A percentile compares a stretch with the other conserved stretches of the same genome.
Conservation (phyloP, 805 yeast species). For the Kodamaea neixiangensis region DNA sequence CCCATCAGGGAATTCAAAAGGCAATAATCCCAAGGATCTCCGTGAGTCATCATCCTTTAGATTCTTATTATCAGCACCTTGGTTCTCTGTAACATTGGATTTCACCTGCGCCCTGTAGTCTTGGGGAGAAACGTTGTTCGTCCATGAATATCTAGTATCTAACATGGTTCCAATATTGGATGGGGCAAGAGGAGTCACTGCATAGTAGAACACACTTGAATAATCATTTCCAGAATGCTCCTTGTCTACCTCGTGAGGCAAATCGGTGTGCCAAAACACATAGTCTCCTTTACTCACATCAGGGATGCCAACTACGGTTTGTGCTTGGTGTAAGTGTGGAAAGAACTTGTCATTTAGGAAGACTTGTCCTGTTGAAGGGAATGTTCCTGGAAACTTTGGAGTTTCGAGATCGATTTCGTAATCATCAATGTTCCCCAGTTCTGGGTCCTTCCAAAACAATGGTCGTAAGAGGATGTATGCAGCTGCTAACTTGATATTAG, state of each 20-base stretch:
- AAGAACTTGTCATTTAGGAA: slow-evolving; percentile 27
- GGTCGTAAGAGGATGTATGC: slow-evolving; percentile 44
- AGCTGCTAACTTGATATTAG: slow-evolving; percentile 35
- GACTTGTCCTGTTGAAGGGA: slow-evolving; percentile 37
- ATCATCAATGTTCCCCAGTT: slow-evolving; percentile 16
- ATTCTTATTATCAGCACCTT: not conserved
- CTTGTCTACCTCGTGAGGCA: slow-evolving; percentile 44
- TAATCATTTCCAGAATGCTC: slow-evolving; percentile 33
- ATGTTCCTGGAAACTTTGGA: slow-evolving; percentile 40
- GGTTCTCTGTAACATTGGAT: not conserved
- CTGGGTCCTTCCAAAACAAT: slow-evolving; percentile 29
- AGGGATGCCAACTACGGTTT: slow-evolving; percentile 38
- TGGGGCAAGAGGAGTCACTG: slow-evolving; percentile 35
- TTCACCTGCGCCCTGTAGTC: not conserved
- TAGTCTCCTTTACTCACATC: slow-evolving; percentile 42
- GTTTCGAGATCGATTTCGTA: slow-evolving; percentile 31
- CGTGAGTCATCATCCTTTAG: slow-evolving; percentile 17
- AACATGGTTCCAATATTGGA: slow-evolving; percentile 18
- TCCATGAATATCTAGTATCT: slow-evolving; percentile 16
- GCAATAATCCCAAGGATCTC: slow-evolving; percentile 26
- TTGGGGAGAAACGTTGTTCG: slow-evolving; percentile 5
- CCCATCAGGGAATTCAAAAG: slow-evolving; percentile 23
- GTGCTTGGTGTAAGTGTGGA: slow-evolving; percentile 35
- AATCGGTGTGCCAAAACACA: slow-evolving; percentile 47
- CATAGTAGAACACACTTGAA: slow-evolving; percentile 42